Conservation (phyloP, 306 rosid genomes). For the Trichosanthes truncata region DNA sequence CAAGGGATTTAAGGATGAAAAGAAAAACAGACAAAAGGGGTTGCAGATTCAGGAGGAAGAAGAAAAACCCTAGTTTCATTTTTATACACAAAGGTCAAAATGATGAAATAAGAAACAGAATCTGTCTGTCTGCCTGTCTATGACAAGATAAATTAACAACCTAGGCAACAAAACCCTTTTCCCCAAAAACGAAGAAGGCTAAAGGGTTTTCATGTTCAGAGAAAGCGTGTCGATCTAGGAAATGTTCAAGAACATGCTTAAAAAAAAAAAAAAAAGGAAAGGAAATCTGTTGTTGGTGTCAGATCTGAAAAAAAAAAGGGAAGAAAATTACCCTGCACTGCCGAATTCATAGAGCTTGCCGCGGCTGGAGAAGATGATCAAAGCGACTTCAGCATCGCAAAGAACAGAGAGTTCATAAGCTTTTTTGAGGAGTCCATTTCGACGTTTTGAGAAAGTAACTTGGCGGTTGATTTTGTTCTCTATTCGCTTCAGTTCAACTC, state of each 20-base stretch:
- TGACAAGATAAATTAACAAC: not conserved
- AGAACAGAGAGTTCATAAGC: constrained; percentile 49
- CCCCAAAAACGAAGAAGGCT: not conserved
- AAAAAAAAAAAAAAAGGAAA: not conserved
- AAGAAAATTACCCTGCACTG: constrained; percentile 42
- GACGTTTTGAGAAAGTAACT: constrained; percentile 46
- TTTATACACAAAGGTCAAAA: not conserved
- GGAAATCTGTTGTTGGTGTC: too few species aligned
- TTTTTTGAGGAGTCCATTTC: constrained; percentile 42
- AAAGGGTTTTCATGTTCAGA: too few species aligned
- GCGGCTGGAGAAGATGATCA: constrained; percentile 71
- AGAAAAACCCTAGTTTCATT: not conserved
- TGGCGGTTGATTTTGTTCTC: constrained; percentile 63
- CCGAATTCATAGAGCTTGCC: constrained; percentile 85
- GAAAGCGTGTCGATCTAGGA: not conserved
- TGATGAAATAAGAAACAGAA: not conserved
- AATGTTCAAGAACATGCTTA: too few species aligned
- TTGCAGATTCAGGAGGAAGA: not conserved
- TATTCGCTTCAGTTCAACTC: constrained; percentile 82
- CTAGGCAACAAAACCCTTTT: not conserved
- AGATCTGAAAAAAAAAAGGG: not conserved
- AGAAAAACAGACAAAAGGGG: not conserved
- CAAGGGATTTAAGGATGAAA: not conserved
- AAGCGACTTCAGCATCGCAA: constrained; percentile 50
- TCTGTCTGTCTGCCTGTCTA: not conserved